These are phyloP conservation scores for Dalbergia oliveri DNA, from an alignment of 306 rosid species.

Conservation along the genomic window DNA sequence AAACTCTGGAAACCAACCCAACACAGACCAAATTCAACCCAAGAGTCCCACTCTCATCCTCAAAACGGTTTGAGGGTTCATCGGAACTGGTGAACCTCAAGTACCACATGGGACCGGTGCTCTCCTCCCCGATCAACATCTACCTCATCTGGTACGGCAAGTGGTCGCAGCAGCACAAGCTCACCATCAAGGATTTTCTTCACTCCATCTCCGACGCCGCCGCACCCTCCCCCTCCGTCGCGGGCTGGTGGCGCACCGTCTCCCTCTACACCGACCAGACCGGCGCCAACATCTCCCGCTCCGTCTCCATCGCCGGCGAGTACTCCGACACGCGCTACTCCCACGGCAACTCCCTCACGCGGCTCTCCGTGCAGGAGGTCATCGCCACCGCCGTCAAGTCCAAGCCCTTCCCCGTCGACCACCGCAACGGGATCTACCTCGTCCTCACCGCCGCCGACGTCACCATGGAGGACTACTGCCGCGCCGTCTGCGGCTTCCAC, in stretches of 20 bases:
- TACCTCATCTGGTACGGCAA: constrained; percentile 93
- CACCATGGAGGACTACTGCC: constrained; percentile 82
- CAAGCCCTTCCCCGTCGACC: constrained; percentile 83
- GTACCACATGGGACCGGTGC: constrained; percentile 97
- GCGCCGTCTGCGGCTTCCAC: constrained; percentile 95
- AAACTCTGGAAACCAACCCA: constrained; percentile 50
- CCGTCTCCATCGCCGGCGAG: constrained; percentile 75
- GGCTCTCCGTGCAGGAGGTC: constrained; percentile 78
- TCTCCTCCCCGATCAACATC: constrained; percentile 78
- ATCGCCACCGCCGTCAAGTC: constrained; percentile 74
- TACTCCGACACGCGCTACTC: constrained; percentile 68
- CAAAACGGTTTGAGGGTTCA: constrained; percentile 82
- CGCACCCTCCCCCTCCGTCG: constrained; percentile 71
- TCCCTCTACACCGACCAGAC: constrained; percentile 92
- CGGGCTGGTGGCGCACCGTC: constrained; percentile 89
- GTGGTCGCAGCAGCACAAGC: constrained; percentile 66
- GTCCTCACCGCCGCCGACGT: constrained; percentile 74
- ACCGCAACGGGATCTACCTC: constrained; percentile 81
- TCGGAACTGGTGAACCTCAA: constrained; percentile 78
- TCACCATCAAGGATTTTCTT: constrained; percentile 74
- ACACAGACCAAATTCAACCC: constrained; percentile 64
- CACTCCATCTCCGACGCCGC: constrained; percentile 65
- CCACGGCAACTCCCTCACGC: constrained; percentile 69
- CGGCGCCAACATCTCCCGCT: constrained; percentile 81
- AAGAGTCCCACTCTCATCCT: constrained; percentile 71